Evolutionary conservation across 192 early-diverging fungal genomes (phyloP).

Genomic region (Chytriomyces sp.): DNA sequence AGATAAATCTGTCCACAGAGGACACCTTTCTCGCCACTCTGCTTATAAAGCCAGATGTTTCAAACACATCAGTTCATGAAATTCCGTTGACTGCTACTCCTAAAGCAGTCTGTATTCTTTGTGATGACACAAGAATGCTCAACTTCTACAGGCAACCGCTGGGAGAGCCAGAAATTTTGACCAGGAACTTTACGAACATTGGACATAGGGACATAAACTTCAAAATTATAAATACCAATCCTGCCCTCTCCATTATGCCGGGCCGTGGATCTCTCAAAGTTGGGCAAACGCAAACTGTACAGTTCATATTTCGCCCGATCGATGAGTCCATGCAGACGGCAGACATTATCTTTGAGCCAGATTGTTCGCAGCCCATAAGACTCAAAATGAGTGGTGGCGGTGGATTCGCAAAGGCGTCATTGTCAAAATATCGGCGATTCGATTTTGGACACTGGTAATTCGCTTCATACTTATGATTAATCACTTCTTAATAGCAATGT

Average conservation of each 20-base stretch:
- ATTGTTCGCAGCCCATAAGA: slow-evolving; percentile 62
- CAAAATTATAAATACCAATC: slow-evolving; percentile 50
- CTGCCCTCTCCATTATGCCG: slow-evolving; percentile 47
- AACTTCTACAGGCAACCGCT: slow-evolving; percentile 66
- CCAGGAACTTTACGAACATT: slow-evolving; percentile 60
- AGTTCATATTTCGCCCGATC: slow-evolving; percentile 57
- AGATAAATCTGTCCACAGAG: slow-evolving; percentile 57
- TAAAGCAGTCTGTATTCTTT: slow-evolving; percentile 59
- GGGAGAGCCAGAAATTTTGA: slow-evolving; percentile 55
- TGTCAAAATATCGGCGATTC: slow-evolving; percentile 58
- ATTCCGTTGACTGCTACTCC: slow-evolving; percentile 63
- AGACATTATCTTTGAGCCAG: slow-evolving; percentile 61
- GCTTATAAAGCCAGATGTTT: slow-evolving; percentile 49
- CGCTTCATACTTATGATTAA: background rate
- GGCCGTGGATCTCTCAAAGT: slow-evolving; percentile 48
- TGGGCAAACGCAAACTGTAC: slow-evolving; percentile 50
- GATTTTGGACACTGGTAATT: slow-evolving; percentile 70
- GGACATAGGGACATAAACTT: slow-evolving; percentile 60
- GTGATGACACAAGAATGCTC: slow-evolving; percentile 59
- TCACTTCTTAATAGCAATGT: background rate
- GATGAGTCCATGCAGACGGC: slow-evolving; percentile 56
- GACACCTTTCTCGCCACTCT: slow-evolving; percentile 66
- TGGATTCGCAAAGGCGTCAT: slow-evolving; percentile 58
- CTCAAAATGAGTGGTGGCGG: slow-evolving; percentile 65
- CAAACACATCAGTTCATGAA: slow-evolving; percentile 56